Conservation (phyloP, 228 moss, liverwort and hornwort species). For the Sphagnum magellanicum region DNA sequence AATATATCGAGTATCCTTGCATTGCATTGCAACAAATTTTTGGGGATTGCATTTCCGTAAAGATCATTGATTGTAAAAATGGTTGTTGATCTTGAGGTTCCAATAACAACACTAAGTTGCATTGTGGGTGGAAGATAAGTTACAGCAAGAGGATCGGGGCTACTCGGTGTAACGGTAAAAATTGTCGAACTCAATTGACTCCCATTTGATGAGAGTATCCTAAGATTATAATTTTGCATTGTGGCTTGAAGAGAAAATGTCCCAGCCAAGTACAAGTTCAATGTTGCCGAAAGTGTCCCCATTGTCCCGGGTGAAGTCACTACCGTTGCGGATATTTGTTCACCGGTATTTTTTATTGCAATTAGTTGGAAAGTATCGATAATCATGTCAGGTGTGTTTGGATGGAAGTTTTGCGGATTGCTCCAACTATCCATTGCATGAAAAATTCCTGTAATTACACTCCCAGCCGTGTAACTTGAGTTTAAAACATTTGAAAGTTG, state of each 20-base stretch:
- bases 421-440: constrained; percentile 33
- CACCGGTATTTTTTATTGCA: constrained; percentile 22
- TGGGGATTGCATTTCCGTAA: constrained; percentile 26
- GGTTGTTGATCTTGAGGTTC: constrained; percentile 13
- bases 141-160: constrained; percentile 17
- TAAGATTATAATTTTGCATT: constrained; percentile 5
- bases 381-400: neutral
- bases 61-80: constrained; percentile 22
- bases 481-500: neutral
- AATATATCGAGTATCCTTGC: constrained; percentile 15
- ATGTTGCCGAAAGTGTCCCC: neutral
- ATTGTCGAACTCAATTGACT: constrained; percentile 2
- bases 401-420: constrained; percentile 38
- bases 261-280: constrained; percentile 16
- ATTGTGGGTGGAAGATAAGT: constrained; percentile 27
- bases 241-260: constrained; percentile 8
- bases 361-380: constrained; percentile 7
- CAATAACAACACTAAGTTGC: constrained; percentile 13
- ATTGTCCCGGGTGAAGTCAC: neutral
- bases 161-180: constrained; percentile 16
- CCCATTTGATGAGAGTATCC: constrained; percentile 9
- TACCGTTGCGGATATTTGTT: constrained; percentile 9
- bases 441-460: constrained; percentile 16
- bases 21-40: constrained; percentile 5
- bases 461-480: constrained; percentile 10